A percentile compares a stretch with the other conserved stretches of the same genome.
phyloP scores from a whole-genome alignment of 1,139 yeast genomes.

The Yamadazyma epiphylla region DNA sequence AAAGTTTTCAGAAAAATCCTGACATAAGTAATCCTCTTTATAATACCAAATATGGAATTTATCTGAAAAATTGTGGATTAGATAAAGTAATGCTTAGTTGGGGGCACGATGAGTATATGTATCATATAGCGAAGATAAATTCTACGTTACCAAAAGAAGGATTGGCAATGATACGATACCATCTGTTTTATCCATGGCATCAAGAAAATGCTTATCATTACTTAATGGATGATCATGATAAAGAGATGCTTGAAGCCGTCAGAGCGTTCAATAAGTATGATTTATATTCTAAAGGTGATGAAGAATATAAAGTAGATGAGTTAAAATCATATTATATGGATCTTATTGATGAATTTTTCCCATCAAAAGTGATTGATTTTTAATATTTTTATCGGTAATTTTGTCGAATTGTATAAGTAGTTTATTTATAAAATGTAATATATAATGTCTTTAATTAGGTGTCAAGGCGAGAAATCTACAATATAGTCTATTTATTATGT shows the following conservation, averaged over 20 bases:
- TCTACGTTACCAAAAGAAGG: slow-evolving; percentile 64
- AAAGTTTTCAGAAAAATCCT: slow-evolving; percentile 57
- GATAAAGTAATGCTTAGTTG: slow-evolving; percentile 72
- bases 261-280: slow-evolving; percentile 67
- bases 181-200: slow-evolving; percentile 77
- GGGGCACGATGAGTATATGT: slow-evolving; percentile 82
- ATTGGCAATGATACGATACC: slow-evolving; percentile 71
- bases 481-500: slow-evolving; percentile 4
- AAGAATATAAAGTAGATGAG: slow-evolving; percentile 42
- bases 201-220: slow-evolving; percentile 64
- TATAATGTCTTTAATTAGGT: too few relatives aligned
- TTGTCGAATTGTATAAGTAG: too few relatives aligned
- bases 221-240: slow-evolving; percentile 63
- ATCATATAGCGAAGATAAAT: slow-evolving; percentile 62
- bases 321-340: slow-evolving; percentile 58
- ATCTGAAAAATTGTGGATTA: slow-evolving; percentile 61
- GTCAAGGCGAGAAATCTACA: too few relatives aligned
- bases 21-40: slow-evolving; percentile 63
- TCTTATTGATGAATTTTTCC: slow-evolving; percentile 66
- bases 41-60: slow-evolving; percentile 64
- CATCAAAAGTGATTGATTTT: slow-evolving; percentile 53
- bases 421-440: not conserved
- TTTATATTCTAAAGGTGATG: slow-evolving; percentile 60
- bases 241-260: slow-evolving; percentile 60
- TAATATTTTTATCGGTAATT: too few relatives aligned